Percentiles rank a stretch among this genome's conserved stretches.
Conservation (phyloP, 2,329 filamentous ascomycete genomes). For the Epicoccum sorghinum region DNA sequence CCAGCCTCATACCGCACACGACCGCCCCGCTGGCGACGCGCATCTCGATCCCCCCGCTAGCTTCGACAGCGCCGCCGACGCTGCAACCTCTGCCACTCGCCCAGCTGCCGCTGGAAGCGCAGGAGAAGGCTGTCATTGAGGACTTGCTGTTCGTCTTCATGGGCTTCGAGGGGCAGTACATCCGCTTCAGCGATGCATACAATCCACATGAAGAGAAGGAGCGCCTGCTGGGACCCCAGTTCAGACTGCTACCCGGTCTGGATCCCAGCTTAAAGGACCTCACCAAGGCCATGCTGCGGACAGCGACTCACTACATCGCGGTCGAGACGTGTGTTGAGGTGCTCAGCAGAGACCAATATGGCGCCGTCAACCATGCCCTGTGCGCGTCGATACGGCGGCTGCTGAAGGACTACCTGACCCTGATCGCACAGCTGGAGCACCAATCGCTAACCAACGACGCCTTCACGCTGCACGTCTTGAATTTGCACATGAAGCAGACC, state of each 20-base stretch:
- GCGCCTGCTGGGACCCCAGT: slow-evolving; percentile 80
- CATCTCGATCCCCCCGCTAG: slow-evolving; percentile 65
- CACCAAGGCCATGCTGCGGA: slow-evolving; percentile 85
- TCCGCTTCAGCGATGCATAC: slow-evolving; percentile 83
- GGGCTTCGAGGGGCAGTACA: slow-evolving; percentile 98
- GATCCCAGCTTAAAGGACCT: slow-evolving; percentile 92
- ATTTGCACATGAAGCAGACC: slow-evolving; percentile 88
- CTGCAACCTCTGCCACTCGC: slow-evolving; percentile 72
- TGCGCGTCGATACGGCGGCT: slow-evolving; percentile 93
- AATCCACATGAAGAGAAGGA: slow-evolving; percentile 86
- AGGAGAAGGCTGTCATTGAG: slow-evolving; percentile 86
- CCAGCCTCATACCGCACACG: slow-evolving; percentile 71
- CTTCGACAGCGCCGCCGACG: slow-evolving; percentile 70
- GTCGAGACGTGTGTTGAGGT: slow-evolving; percentile 93
- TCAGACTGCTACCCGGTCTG: slow-evolving; percentile 78
- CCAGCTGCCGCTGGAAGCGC: slow-evolving; percentile 76
- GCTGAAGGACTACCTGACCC: slow-evolving; percentile 89
- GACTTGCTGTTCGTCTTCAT: slow-evolving; percentile 95
- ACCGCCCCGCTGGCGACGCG: slow-evolving; percentile 75
- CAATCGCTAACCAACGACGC: slow-evolving; percentile 86
- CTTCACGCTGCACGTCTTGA: slow-evolving; percentile 92
- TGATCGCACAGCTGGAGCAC: slow-evolving; percentile 91
- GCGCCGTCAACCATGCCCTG: slow-evolving; percentile 91
- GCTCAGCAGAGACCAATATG: slow-evolving; percentile 90
- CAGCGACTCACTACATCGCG: slow-evolving; percentile 91